A percentile compares a stretch with the other conserved stretches of the same genome.
Conservation (phyloP, 163 green algal species). For the Picocystis sp. region DNA sequence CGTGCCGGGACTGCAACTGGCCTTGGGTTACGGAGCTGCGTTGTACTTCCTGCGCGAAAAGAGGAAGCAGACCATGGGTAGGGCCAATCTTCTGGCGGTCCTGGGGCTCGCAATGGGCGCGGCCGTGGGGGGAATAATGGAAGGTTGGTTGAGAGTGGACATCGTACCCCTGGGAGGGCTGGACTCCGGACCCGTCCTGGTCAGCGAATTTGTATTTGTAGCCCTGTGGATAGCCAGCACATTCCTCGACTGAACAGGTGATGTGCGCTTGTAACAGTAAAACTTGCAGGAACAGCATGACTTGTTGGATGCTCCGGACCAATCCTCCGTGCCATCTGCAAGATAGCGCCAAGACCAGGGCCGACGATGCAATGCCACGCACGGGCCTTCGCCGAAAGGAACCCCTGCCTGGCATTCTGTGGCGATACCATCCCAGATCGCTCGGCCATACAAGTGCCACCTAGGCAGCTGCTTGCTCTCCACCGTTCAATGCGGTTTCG, state of each 20-base stretch:
- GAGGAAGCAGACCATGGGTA: conserved; percentile 42
- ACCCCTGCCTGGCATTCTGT: no score
- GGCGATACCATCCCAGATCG: no score
- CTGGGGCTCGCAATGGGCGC: conserved; percentile 40
- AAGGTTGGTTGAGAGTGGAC: conserved; percentile 70
- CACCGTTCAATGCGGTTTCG: no score
- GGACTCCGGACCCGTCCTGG: conserved; percentile 30
- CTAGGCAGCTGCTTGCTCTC: no score
- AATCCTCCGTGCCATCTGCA: no score
- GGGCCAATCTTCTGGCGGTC: conserved; percentile 30
- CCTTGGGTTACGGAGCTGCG: conserved; percentile 37
- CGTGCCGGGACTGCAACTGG: conserved; percentile 52
- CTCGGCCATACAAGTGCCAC: no score
- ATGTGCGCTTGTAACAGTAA: no score
- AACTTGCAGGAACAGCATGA: no score
- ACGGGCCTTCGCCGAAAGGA: no score
- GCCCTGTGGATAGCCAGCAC: conserved; percentile 15
- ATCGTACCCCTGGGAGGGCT: conserved; percentile 63
- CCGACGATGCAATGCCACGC: no score
- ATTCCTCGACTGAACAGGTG: conserved; percentile 13
- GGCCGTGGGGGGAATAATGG: conserved; percentile 40
- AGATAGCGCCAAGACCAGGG: no score
- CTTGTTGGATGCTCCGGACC: no score
- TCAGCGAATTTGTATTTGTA: conserved; percentile 32
- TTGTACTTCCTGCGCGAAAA: conserved; percentile 62